Base-by-base conservation (phyloP, 202 grass and related monocot species). In the Zizania palustris region DNA sequence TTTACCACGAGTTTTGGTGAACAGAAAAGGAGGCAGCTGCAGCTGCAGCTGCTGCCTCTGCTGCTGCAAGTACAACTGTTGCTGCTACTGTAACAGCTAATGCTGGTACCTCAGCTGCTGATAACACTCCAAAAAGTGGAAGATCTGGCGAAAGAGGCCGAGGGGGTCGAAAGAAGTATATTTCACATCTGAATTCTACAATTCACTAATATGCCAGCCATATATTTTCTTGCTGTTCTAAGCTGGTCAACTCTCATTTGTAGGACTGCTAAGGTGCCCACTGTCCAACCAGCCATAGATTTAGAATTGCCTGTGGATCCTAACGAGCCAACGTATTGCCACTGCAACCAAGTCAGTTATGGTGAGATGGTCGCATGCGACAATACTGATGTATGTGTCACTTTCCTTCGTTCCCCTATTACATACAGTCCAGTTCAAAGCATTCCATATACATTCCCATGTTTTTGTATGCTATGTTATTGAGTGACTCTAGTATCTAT, bases 321-420 rank as follows among this genome's bases (percentile, higher is more conserved):
- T 60, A 98, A 98, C 22, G 96, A 98, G 51, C 96, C 96, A 1
- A 98, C 91, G 1, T 95, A 98, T 54, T 98, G 96, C 76, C 67
- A 90, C 45, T 98, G 96, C 87, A 88, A 98, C 74, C 96, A 95
- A 92, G 85, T 98, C 89, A 95, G 96, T 67, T 95, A 85, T 9
- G 91, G 91, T 6, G 92, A 98, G 74, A 98, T 98, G 96, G 85
- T 98, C 15, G 91, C 96, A 11, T 98, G 93, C 7, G 93, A 97
- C 82, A 89, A 91, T 71, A 51, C 84, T 62, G 83, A 89, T 49
- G 93, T 97, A 84, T 13, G 88, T 67, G 9, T 34, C 39, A 20
- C 6, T 39, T 18, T 48, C 16, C 55, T 73, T 63, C n/a, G n/a
- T 65, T 62, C 28, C 3, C 4, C 33, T 38, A 41, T 33, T 67